Evolutionary conservation across 1,139 yeast genomes (phyloP), one percentile per base, ranked within the genome.

Genomic region (Candida sanyaensis): DNA sequence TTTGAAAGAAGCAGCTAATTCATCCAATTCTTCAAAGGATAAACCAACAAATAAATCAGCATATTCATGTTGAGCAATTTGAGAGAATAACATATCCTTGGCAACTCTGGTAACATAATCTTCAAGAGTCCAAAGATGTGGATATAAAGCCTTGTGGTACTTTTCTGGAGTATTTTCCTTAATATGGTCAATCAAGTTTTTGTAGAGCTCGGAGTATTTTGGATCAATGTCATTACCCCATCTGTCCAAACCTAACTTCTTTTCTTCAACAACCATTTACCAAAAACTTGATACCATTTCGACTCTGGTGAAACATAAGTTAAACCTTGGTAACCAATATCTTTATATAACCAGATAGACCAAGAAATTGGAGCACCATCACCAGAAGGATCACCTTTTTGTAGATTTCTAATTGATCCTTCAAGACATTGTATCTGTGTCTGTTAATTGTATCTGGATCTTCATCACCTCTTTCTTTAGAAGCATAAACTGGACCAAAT

Each of bases 281-380:
- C 75, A 45, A 75, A 67, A 2, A 74, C 60, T 50, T 66, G 49
- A 56, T 59, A 73, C 70, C 76, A 73, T 51, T 69, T 66, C 45
- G 78, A 70, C 23, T 68, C 56, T 12, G 78, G 77, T 6, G 68
- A 59, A 21, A 73, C 78, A 50, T 66, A 74, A 28, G 77, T 69
- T 50, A 75, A 59, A 2, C 78, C 80, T 61, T 75, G 80, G 58
- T 63, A 74, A 1, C 80, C 80, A 57, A 75, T 73, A 55, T 75
- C 80, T 56, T 75, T 75, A 61, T 76, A 75, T n/a, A 75, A 64
- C 80, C 80, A 75, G 51, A 75, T 75, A 4, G 78, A 73, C 80
- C 80, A 75, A 37, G 69, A 56, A 47, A 75, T 73, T 13, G 78
- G 73, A 11, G 67, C 37, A 2, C 65, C 63, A 55, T 74, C 78